These are phyloP conservation scores for Porphyrellus cyaneotinctus DNA, from an alignment of 768 basidiomycete species.

Conservation along the genomic window DNA sequence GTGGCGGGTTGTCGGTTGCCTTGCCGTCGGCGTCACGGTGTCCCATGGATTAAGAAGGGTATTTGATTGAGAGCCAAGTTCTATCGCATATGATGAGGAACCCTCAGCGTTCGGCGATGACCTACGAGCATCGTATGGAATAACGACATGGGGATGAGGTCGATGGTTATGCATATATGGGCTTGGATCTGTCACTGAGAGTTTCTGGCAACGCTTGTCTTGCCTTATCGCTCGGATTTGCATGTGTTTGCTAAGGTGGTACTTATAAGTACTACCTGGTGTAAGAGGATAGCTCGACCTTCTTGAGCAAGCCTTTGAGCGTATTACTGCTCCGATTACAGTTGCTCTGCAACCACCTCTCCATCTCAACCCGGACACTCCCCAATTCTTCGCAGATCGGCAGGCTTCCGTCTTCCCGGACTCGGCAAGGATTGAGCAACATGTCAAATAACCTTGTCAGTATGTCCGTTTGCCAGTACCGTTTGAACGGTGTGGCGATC, in stretches of 20 bases:
- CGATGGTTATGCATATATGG: constrained; percentile 31
- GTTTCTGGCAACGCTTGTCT: background rate
- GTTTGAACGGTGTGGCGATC: constrained; percentile 75
- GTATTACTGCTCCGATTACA: constrained; percentile 82
- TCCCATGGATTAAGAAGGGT: constrained; percentile 35
- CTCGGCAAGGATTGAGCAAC: constrained; percentile 75
- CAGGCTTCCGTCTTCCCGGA: constrained; percentile 52
- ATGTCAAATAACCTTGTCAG: constrained; percentile 84
- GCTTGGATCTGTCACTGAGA: background rate
- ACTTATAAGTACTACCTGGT: constrained; percentile 3
- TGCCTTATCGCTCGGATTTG: constrained; percentile 20
- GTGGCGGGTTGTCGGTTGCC: constrained; percentile 20
- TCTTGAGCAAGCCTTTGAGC: constrained; percentile 78
- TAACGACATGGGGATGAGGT: constrained; percentile 35
- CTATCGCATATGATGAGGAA: constrained; percentile 32
- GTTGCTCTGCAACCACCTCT: constrained; percentile 79
- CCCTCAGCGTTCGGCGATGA: constrained; percentile 28
- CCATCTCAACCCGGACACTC: constrained; percentile 73
- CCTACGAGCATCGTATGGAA: constrained; percentile 35
- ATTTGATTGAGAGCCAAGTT: constrained; percentile 22
- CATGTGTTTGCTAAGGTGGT: constrained; percentile 17
- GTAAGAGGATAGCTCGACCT: constrained; percentile 59
- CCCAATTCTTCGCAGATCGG: constrained; percentile 72
- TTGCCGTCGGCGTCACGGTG: constrained; percentile 25
- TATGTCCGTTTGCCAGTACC: constrained; percentile 92